Conservation (phyloP, 2,329 filamentous ascomycete species). For the Myriosclerotinia scirpicola region DNA sequence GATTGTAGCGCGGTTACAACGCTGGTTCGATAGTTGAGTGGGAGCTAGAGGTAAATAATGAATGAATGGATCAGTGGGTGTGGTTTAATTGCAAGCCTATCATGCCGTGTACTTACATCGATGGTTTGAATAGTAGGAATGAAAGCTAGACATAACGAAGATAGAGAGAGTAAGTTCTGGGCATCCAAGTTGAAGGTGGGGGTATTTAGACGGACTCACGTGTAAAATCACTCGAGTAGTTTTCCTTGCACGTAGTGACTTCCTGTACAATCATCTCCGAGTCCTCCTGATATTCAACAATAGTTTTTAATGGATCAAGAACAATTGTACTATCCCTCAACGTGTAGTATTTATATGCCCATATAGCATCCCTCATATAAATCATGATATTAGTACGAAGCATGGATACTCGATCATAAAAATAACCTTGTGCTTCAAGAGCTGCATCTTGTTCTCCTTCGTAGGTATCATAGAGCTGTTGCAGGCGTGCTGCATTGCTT, state of each 20-base stretch:
- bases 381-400: constrained; percentile 13
- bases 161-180: background rate
- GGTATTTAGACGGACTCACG: background rate
- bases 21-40: background rate
- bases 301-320: background rate
- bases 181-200: no score
- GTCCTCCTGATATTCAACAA: background rate
- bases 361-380: constrained; percentile 8
- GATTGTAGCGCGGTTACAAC: background rate
- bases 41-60: background rate
- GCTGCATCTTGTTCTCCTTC: background rate
- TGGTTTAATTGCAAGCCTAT: no score
- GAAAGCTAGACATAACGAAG: background rate
- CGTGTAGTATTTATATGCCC: constrained; percentile 11
- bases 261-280: constrained; percentile 1
- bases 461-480: background rate
- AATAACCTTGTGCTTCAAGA: background rate
- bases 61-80: no score
- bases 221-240: constrained; percentile 6
- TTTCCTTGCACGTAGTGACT: background rate
- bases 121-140: background rate
- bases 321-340: background rate
- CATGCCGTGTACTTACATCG: background rate
- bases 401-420: background rate
- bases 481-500: background rate